Base-by-base conservation (phyloP, 148 eudicot genomes). In the Nyssa sinensis region DNA sequence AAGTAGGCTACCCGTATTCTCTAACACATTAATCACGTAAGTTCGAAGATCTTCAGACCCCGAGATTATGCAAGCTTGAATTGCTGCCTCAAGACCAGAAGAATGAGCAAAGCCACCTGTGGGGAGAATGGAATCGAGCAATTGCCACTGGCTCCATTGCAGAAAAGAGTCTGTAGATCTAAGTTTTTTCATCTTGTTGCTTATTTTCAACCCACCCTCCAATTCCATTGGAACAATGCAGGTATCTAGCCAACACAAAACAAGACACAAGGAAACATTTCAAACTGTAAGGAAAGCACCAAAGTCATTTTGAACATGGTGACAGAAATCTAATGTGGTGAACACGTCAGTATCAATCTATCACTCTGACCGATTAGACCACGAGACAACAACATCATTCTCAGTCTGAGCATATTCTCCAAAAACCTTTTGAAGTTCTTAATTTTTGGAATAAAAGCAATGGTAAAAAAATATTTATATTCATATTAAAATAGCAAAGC, bases 41-140 rank as follows among this genome's bases (percentile, higher is more conserved):
- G 72, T 74, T 47, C 85, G 84, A 21, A 94, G 90, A 78, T 86
- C 86, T 78, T 94, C 88, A 2, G 83, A 80, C 51, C 37, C 35
- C 67, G 72, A 76, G 61, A 94, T 90, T 25, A 88, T 35, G 64
- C 77, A 79, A 47, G 96, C 76, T 82, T 94, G 98, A 39, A 86
- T 82, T 34, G 98, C 95, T 55, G 98, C 93, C 73, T 94, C 98
- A 0, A 94, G 90, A 47, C 98, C 97, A 17, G 82, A 84, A 31
- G 98, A 94, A 85, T 92, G 98, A 69, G 98, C 98, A 76, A 94
- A 94, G 62, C 97, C 98, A 24, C 98, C 98, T 19, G 98, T 94
- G 14, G 98, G 97, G 59, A 94, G 92, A 69, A 92, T 75, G 44
- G 98, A 94, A 75, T 94, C 98, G 0, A 94, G 79, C 55, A 94